A percentile compares a stretch with the other conserved stretches of the same genome.
Conservation (phyloP, 192 early-diverging fungal species). For the Borealophlyctis nickersoniae region DNA sequence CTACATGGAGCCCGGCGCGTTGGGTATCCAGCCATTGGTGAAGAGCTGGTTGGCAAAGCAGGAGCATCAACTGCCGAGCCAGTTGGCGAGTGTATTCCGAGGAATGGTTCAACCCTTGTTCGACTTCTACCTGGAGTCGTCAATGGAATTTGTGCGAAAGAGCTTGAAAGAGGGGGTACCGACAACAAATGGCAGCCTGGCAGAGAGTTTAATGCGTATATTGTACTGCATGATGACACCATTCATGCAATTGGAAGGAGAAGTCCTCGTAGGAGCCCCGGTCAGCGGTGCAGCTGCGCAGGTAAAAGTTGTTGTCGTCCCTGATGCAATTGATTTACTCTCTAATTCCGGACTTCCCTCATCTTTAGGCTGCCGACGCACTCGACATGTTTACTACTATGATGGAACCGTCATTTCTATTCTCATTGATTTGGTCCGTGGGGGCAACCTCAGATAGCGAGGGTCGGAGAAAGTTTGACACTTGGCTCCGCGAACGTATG, state of each 20-base stretch:
- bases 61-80: slow-evolving; percentile 29
- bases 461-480: slow-evolving; percentile 55
- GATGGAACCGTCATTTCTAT: slow-evolving; percentile 53
- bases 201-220: slow-evolving; percentile 49
- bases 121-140: slow-evolving; percentile 44
- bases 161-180: slow-evolving; percentile 52
- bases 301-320: too few relatives aligned
- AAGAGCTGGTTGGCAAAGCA: slow-evolving; percentile 49
- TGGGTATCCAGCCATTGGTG: slow-evolving; percentile 50
- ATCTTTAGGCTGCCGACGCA: slow-evolving; percentile 23
- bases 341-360: neutral
- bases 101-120: slow-evolving; percentile 37
- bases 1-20: slow-evolving; percentile 63
- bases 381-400: slow-evolving; percentile 35
- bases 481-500: slow-evolving; percentile 39
- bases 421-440: slow-evolving; percentile 60
- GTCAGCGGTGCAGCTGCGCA: too few relatives aligned
- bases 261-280: slow-evolving; percentile 3
- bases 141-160: slow-evolving; percentile 44
- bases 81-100: slow-evolving; percentile 32
- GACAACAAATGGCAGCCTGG: slow-evolving; percentile 53
- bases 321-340: slow-evolving; percentile 1
- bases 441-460: slow-evolving; percentile 55
- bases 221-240: slow-evolving; percentile 43
- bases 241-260: slow-evolving; percentile 22